Evolutionary conservation across 768 basidiomycete genomes (phyloP).

Genomic region (Leccinum subgranulosum): DNA sequence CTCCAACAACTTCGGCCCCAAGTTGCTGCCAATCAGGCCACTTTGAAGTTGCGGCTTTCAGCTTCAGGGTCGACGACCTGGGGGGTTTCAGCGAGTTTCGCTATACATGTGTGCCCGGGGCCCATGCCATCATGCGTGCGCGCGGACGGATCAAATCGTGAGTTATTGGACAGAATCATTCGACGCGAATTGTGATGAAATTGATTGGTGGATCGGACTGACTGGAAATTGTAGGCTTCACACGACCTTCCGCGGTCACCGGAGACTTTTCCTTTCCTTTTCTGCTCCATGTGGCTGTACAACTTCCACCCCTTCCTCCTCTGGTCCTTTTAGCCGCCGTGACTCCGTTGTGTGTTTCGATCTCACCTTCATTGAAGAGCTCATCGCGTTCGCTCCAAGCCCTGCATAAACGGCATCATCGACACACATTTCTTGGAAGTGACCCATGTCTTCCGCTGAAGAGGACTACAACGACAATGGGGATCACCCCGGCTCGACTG

Average conservation of each 20-base stretch:
- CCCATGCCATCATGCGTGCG: neutral
- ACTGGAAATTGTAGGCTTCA: too few relatives aligned
- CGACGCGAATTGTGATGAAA: neutral
- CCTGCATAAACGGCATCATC: neutral
- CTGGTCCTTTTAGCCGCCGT: neutral
- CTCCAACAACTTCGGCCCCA: neutral
- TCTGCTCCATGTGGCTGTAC: neutral
- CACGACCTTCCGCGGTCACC: neutral
- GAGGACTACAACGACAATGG: constrained; percentile 56
- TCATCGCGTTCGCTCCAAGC: neutral
- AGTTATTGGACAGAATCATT: neutral
- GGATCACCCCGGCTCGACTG: constrained; percentile 13
- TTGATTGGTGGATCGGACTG: neutral
- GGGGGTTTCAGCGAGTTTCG: neutral
- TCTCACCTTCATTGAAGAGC: neutral
- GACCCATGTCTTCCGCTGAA: constrained; percentile 52
- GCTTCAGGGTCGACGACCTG: neutral
- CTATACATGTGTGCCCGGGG: neutral
- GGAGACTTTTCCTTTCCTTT: neutral
- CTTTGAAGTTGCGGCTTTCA: neutral
- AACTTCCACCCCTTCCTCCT: neutral
- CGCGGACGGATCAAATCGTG: neutral
- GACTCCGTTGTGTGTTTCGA: neutral
- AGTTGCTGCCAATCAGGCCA: neutral
- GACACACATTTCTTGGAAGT: neutral